phyloP scores from a whole-genome alignment of 2,329 filamentous ascomycete genomes.

The Xylariaceae sp. region DNA sequence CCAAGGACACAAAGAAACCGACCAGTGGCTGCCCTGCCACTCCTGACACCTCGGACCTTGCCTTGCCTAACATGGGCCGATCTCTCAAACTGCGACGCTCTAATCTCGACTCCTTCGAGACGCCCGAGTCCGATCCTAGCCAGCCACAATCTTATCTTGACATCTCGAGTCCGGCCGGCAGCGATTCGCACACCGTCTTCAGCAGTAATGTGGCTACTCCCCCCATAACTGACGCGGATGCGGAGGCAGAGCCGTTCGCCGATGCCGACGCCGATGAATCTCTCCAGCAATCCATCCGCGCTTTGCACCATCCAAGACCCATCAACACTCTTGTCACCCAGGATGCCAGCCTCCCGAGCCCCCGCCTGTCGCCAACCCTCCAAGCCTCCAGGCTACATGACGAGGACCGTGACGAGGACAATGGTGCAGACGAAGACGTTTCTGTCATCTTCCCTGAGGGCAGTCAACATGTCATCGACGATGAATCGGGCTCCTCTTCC shows the following conservation, averaged over 20 bases:
- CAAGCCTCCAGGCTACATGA: conserved; percentile 64
- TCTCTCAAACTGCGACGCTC: conserved; percentile 45
- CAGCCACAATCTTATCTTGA: conserved; percentile 48
- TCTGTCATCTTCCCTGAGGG: conserved; percentile 41
- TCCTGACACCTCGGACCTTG: conserved; percentile 58
- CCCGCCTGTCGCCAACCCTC: conserved; percentile 88
- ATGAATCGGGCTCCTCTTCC: conserved; percentile 35
- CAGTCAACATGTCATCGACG: conserved; percentile 46
- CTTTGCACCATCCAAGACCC: conserved; percentile 51
- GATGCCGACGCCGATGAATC: conserved; percentile 55
- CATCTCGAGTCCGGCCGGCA: conserved; percentile 54
- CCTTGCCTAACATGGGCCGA: conserved; percentile 34
- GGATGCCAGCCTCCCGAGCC: conserved; percentile 92
- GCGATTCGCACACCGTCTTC: conserved; percentile 62
- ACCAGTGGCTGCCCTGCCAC: conserved; percentile 51
- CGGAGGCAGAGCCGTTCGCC: conserved; percentile 65
- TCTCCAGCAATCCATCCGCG: conserved; percentile 49
- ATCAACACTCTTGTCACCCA: conserved; percentile 75
- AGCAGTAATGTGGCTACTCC: conserved; percentile 71
- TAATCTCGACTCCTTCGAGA: conserved; percentile 47
- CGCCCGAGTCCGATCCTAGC: conserved; percentile 47
- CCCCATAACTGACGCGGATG: conserved; percentile 72
- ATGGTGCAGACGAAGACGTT: conserved; percentile 42
- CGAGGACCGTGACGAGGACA: conserved; percentile 46
- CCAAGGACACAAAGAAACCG: conserved; percentile 29